Evolutionary conservation across 2,329 filamentous ascomycete species (phyloP).

Genomic region (Colletotrichum karsti): DNA sequence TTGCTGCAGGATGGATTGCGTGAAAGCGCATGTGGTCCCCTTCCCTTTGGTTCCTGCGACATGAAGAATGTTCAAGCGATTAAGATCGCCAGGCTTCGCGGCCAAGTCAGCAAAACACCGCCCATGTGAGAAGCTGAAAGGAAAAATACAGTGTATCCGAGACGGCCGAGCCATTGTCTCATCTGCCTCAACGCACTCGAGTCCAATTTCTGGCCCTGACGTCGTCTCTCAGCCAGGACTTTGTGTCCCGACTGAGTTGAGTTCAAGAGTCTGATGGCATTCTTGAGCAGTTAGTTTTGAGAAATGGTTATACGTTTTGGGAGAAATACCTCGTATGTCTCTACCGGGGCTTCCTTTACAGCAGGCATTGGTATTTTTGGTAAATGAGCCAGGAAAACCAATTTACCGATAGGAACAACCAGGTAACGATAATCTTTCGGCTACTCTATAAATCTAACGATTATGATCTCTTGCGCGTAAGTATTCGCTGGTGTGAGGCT

Average conservation of each 20-base stretch:
- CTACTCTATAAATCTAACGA: too few relatives aligned
- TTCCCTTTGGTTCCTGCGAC: neutral
- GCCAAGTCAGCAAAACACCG: neutral
- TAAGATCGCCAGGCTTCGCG: neutral
- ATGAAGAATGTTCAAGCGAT: neutral
- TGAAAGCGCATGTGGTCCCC: neutral
- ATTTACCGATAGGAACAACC: too few relatives aligned
- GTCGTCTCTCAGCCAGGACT: neutral
- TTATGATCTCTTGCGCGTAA: too few relatives aligned
- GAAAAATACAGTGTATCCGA: neutral
- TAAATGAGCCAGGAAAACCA: too few relatives aligned
- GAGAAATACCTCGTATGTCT: neutral
- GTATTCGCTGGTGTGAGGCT: too few relatives aligned
- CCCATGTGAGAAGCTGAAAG: too few relatives aligned
- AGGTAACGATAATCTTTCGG: too few relatives aligned
- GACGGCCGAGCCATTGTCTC: neutral
- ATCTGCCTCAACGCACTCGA: neutral
- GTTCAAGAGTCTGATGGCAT: neutral
- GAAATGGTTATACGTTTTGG: rapidly evolving
- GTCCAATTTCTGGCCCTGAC: neutral
- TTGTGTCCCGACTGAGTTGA: neutral
- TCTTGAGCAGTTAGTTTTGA: neutral
- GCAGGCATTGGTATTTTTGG: too few relatives aligned
- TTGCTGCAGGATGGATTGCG: neutral
- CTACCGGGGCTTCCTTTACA: too few relatives aligned